Evolutionary conservation across 1,284 basidiomycete genomes (phyloP).

Genomic region (Ceraceosorus bombacis): DNA sequence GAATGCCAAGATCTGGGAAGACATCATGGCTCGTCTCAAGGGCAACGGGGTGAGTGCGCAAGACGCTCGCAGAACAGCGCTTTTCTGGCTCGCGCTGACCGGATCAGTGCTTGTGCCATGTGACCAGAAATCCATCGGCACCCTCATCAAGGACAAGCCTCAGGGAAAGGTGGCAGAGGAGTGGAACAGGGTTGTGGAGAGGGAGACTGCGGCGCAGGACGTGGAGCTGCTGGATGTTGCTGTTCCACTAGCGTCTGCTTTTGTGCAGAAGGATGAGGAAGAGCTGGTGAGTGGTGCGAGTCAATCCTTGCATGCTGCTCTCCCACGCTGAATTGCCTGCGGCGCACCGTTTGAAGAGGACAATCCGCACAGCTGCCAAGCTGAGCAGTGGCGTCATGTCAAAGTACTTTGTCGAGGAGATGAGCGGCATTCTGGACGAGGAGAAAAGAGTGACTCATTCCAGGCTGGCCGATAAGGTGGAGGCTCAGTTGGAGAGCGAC

Average conservation of each 20-base stretch:
- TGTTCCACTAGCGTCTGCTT: slow-evolving; percentile 65
- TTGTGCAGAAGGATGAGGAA: slow-evolving; percentile 82
- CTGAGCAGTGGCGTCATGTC: slow-evolving; percentile 78
- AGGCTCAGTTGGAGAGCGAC: slow-evolving; percentile 64
- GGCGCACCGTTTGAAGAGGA: slow-evolving; percentile 3
- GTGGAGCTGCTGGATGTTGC: slow-evolving; percentile 72
- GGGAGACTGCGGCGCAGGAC: slow-evolving; percentile 28
- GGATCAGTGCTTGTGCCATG: neutral
- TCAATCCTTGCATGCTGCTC: no score
- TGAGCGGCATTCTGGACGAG: slow-evolving; percentile 82
- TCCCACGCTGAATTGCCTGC: no score
- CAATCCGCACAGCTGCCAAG: slow-evolving; percentile 58
- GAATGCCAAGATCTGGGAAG: slow-evolving; percentile 47
- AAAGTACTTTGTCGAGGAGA: slow-evolving; percentile 76
- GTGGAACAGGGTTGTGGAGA: slow-evolving; percentile 57
- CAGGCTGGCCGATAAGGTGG: slow-evolving; percentile 71
- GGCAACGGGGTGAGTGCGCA: slow-evolving; percentile 8
- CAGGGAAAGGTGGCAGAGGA: slow-evolving; percentile 71
- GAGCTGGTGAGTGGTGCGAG: slow-evolving; percentile 52
- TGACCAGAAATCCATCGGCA: slow-evolving; percentile 29
- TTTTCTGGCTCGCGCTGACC: neutral
- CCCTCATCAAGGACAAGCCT: slow-evolving; percentile 67
- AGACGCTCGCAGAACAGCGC: neutral
- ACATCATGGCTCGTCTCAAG: slow-evolving; percentile 24
- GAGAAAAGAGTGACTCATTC: slow-evolving; percentile 86